Conservation (phyloP, 768 basidiomycete genomes). For the Coprinellus micaceus region DNA sequence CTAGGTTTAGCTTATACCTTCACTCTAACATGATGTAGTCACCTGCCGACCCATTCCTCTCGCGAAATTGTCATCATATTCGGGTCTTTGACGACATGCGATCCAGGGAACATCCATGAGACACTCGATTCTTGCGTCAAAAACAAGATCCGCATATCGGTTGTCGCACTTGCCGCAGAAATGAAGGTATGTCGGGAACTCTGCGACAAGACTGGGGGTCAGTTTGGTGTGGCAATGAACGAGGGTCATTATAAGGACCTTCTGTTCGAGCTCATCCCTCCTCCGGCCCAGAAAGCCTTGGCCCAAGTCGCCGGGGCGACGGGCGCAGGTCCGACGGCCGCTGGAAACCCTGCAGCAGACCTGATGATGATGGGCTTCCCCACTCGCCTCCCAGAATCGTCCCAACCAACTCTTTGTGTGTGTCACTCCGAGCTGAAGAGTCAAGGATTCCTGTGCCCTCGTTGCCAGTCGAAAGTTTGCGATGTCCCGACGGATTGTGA, state of each 20-base stretch:
- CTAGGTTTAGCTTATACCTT: constrained; percentile 1
- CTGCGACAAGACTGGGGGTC: constrained; percentile 91
- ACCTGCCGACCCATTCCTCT: constrained; percentile 95
- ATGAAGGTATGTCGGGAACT: constrained; percentile 97
- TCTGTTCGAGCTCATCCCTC: constrained; percentile 92
- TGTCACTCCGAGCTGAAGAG: constrained; percentile 92
- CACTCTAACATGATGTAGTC: constrained; percentile 44
- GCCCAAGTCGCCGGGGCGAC: constrained; percentile 40
- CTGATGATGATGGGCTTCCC: constrained; percentile 99
- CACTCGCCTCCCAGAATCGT: constrained; percentile 80
- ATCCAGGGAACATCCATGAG: constrained; percentile 94
- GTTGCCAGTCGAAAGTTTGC: constrained; percentile 90
- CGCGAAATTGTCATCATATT: constrained; percentile 93
- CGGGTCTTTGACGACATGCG: constrained; percentile 93
- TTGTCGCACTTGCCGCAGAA: constrained; percentile 94
- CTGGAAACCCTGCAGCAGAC: constrained; percentile 69
- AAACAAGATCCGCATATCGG: constrained; percentile 84
- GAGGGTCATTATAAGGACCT: constrained; percentile 97
- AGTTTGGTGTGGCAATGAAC: constrained; percentile 96
- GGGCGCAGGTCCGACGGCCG: constrained; percentile 21
- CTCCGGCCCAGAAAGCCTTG: constrained; percentile 75
- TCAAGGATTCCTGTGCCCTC: constrained; percentile 92
- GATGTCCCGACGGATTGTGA: constrained; percentile 98
- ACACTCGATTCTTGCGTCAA: constrained; percentile 83
- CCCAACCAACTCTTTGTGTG: constrained; percentile 80